These are phyloP conservation scores for Sistotremastrum suecicum DNA, from an alignment of 768 basidiomycete species.

Conservation along the genomic window DNA sequence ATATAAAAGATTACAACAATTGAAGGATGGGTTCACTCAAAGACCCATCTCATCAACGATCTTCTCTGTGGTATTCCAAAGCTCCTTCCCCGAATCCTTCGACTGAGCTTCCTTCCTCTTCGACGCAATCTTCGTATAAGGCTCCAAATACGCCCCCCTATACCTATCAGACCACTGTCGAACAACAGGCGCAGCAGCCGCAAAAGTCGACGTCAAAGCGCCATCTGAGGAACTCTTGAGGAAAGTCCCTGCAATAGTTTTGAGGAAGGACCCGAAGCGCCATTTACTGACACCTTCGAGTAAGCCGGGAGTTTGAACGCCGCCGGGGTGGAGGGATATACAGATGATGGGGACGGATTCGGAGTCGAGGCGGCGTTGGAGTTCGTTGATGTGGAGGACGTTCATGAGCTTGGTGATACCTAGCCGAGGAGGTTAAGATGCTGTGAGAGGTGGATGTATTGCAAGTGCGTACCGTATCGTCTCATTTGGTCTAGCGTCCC, in stretches of 20 bases:
- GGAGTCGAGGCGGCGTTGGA: conserved; percentile 32
- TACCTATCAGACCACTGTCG: conserved; percentile 12
- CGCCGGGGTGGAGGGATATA: conserved; percentile 29
- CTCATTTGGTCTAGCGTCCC: too few species aligned
- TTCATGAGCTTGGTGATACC: conserved; percentile 38
- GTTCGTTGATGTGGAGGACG: conserved; percentile 32
- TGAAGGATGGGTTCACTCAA: too few species aligned
- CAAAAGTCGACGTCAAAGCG: conserved; percentile 14
- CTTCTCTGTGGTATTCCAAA: conserved; percentile 17
- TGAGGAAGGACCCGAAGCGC: too few species aligned
- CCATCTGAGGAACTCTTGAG: conserved; percentile 13
- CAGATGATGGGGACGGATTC: conserved; percentile 23
- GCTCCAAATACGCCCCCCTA: conserved; percentile 17
- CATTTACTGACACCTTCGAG: too few species aligned
- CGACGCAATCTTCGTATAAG: conserved; percentile 10
- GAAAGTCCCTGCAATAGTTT: not conserved
- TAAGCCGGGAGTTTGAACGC: conserved; percentile 16
- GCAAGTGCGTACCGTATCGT: too few species aligned
- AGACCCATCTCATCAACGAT: conserved; percentile 11
- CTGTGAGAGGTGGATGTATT: too few species aligned
- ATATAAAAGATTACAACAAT: too few species aligned
- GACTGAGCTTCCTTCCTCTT: conserved; percentile 7
- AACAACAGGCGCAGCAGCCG: conserved; percentile 17
- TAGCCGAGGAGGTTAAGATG: too few species aligned
- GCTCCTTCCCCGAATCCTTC: conserved; percentile 15